These are phyloP conservation scores for Metarhizium sp. DNA, from an alignment of 2,329 filamentous ascomycete species.

Conservation along the genomic window DNA sequence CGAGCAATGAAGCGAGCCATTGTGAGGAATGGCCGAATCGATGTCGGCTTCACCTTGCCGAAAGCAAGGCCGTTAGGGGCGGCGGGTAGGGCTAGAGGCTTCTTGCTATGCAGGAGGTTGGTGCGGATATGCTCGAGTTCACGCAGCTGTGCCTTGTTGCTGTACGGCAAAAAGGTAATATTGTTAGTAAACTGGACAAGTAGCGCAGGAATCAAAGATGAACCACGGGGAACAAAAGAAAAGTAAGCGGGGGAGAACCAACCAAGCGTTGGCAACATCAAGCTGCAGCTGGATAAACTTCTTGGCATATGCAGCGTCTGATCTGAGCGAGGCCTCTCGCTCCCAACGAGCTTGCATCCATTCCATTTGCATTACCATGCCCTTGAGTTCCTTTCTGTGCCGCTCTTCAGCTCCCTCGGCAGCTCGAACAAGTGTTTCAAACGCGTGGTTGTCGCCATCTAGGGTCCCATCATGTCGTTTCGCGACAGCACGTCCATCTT, in stretches of 20 bases:
- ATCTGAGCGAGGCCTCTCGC: slow-evolving; percentile 71
- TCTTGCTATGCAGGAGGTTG: slow-evolving; percentile 29
- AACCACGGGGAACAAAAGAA: slow-evolving; percentile 7
- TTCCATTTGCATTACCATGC: slow-evolving; percentile 80
- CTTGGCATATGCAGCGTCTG: slow-evolving; percentile 80
- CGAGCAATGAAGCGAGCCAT: slow-evolving; percentile 45
- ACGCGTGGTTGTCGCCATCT: slow-evolving; percentile 31
- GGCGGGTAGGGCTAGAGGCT: slow-evolving; percentile 21
- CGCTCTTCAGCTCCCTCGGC: slow-evolving; percentile 55
- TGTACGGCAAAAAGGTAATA: slow-evolving; percentile 28
- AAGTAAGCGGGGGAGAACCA: slow-evolving; percentile 32
- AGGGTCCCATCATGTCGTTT: slow-evolving; percentile 23
- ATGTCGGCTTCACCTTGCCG: slow-evolving; percentile 16
- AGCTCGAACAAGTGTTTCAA: slow-evolving; percentile 49
- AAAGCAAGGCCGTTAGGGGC: slow-evolving; percentile 8
- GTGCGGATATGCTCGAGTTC: slow-evolving; percentile 72
- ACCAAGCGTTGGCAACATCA: slow-evolving; percentile 84
- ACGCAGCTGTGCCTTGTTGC: slow-evolving; percentile 84
- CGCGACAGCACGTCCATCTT: slow-evolving; percentile 11
- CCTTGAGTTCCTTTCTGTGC: slow-evolving; percentile 68
- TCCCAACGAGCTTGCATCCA: slow-evolving; percentile 77
- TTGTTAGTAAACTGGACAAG: background rate
- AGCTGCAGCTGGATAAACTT: slow-evolving; percentile 70
- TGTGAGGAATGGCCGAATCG: slow-evolving; percentile 34
- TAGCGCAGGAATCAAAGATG: background rate